phyloP scores from a whole-genome alignment of 2,329 filamentous ascomycete genomes.

The Penicillium sp. region DNA sequence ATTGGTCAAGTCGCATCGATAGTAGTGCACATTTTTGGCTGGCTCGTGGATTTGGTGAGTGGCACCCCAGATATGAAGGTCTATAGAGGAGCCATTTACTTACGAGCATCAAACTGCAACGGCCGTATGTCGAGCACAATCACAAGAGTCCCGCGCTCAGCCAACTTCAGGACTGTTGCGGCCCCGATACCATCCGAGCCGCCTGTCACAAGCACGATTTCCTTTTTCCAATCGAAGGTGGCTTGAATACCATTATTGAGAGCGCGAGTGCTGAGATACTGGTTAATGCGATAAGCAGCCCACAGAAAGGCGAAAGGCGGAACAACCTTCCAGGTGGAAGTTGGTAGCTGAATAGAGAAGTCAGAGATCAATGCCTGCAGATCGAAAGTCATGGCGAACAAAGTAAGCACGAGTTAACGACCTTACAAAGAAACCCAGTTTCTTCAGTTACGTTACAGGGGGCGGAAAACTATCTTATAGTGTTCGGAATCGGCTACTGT shows the following conservation, averaged over 20 bases:
- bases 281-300: slow-evolving; percentile 1
- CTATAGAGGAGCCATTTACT: not conserved
- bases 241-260: slow-evolving; percentile 11
- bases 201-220: slow-evolving; percentile 13
- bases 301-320: not conserved
- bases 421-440: not conserved
- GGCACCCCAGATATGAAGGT: not conserved
- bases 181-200: slow-evolving; percentile 15
- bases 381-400: not conserved
- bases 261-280: slow-evolving; percentile 8
- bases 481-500: no score
- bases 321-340: not conserved
- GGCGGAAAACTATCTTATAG: not conserved
- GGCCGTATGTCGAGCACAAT: slow-evolving; percentile 16
- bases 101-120: slow-evolving; percentile 10
- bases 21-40: slow-evolving; percentile 12
- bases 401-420: not conserved
- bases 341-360: not conserved
- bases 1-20: slow-evolving; percentile 12
- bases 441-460: not conserved
- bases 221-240: slow-evolving; percentile 15
- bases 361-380: not conserved
- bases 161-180: slow-evolving; percentile 4
- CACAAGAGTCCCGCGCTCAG: slow-evolving; percentile 5
- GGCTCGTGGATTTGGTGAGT: not conserved